Percentiles rank a stretch among this genome's conserved stretches.
These are phyloP conservation scores for Globisporangium iwayamae DNA, from an alignment of 352 stramenopile genomes.

Conservation along the genomic window DNA sequence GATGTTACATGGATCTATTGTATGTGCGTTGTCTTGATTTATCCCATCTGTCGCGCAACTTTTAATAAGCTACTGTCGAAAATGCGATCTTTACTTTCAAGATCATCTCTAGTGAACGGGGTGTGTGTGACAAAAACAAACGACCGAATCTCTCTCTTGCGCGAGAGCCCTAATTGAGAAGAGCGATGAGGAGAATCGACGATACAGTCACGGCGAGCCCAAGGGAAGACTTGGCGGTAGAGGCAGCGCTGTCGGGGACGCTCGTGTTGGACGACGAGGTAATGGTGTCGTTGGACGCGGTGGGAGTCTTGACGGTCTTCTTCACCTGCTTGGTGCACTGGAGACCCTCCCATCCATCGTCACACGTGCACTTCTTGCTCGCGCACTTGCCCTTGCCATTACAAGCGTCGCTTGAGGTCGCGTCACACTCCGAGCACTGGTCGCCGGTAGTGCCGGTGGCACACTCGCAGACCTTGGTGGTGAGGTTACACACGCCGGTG, in stretches of 20 bases:
- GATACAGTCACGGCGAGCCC: slow-evolving; percentile 25
- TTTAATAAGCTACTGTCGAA: neutral
- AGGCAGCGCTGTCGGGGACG: slow-evolving; percentile 19
- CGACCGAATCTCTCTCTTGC: neutral
- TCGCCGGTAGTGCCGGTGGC: slow-evolving; percentile 56
- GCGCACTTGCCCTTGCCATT: slow-evolving; percentile 57
- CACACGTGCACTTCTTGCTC: slow-evolving; percentile 50
- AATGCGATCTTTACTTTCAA: slow-evolving; percentile 2
- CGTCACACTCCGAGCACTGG: slow-evolving; percentile 73
- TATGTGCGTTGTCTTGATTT: slow-evolving; percentile 5
- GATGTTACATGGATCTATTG: slow-evolving; percentile 6
- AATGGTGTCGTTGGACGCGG: slow-evolving; percentile 13
- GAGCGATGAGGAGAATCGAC: slow-evolving; percentile 30
- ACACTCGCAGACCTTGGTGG: slow-evolving; percentile 63
- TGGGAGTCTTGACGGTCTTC: slow-evolving; percentile 27
- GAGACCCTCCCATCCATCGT: slow-evolving; percentile 54
- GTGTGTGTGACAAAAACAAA: neutral
- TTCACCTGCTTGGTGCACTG: slow-evolving; percentile 69
- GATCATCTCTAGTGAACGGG: neutral
- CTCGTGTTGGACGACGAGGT: slow-evolving; percentile 14
- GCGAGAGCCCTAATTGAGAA: slow-evolving; percentile 10
- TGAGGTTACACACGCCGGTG: slow-evolving; percentile 63
- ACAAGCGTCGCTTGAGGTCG: slow-evolving; percentile 49
- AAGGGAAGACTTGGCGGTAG: slow-evolving; percentile 21
- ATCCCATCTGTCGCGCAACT: neutral